Base-by-base conservation (phyloP, 2,329 filamentous ascomycete genomes). In the Fusarium caatingaense region DNA sequence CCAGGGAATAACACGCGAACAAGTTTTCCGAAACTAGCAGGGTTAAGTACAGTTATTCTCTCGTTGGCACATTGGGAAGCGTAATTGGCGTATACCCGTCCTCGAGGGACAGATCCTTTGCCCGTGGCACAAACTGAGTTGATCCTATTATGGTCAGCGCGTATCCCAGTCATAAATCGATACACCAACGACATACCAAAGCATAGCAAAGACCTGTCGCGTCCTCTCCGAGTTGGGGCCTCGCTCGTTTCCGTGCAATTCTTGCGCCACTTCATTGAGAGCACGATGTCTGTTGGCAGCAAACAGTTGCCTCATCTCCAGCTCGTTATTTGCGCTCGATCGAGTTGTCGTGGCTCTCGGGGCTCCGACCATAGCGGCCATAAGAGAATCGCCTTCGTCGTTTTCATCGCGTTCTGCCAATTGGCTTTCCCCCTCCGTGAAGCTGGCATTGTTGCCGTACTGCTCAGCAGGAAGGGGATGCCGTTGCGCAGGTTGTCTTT, bases 1-100 rank as follows among this genome's bases (percentile, higher is more conserved):
- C 94, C 95, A 0, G 96, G 95, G 74, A 98, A 99, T 54, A 99
- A 92, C 41, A 99, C 95, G 32, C 96, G 90, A 34, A 99, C 96
- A 45, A 99, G 88, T 80, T 99, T 99, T 60, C 96, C 96, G 80
- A 99, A 99, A 28, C 95, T 98, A 12, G 96, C 96, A 44, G 96
- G 96, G 77, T 99, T 99, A 60, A 99, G 83, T 12, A 97, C 94
- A 1, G 96, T 97, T 41, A 98, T 97, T 76, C 94, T 90, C 78
- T 98, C 94, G 8, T 92, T 97, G 45, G 93, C 94, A 80, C 96
- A 99, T 68, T 93, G 90, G 27, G 93, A 94, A 49, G 95, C 96
- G 79, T 99, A 99, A 78, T 94, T 94, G 64, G 94, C 93, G 80
- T 98, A 99, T 4, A 99, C 96, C 63, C 95, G 88, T 70, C 96